Conservation (phyloP, 352 stramenopile genomes). For the Blastocystis sp. region DNA sequence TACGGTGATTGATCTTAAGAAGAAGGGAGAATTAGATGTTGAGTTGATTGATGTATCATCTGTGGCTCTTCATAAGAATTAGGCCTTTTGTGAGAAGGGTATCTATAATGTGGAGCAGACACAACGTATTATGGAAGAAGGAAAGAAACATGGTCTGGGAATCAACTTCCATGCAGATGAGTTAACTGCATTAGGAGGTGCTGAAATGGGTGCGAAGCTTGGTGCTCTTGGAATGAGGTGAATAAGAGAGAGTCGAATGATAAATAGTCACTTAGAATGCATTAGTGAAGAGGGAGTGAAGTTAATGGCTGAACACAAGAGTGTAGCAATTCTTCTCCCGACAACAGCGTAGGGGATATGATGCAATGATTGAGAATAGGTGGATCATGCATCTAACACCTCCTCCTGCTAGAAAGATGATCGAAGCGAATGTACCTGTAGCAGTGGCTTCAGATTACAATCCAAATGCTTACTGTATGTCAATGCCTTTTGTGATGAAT, state of each 20-base stretch:
- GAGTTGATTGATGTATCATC: slow-evolving; percentile 72
- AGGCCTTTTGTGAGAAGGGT: slow-evolving; percentile 78
- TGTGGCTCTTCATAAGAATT: slow-evolving; percentile 57
- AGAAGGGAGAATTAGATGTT: slow-evolving; percentile 72
- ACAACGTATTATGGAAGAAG: slow-evolving; percentile 72
- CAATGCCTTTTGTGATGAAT: slow-evolving; percentile 76
- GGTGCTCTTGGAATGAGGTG: slow-evolving; percentile 69
- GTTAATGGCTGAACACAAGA: slow-evolving; percentile 65
- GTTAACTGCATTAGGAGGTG: slow-evolving; percentile 72
- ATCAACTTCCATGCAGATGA: slow-evolving; percentile 79
- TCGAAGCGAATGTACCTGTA: slow-evolving; percentile 70
- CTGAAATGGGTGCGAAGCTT: slow-evolving; percentile 70
- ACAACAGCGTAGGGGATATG: slow-evolving; percentile 72
- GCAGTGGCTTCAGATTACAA: slow-evolving; percentile 77
- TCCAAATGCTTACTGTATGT: slow-evolving; percentile 77
- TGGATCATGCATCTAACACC: slow-evolving; percentile 73
- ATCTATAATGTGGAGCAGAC: slow-evolving; percentile 76
- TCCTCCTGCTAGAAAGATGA: slow-evolving; percentile 73
- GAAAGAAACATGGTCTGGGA: slow-evolving; percentile 70
- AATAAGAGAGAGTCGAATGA: neutral
- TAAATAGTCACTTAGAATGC: slow-evolving; percentile 31
- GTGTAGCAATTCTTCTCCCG: slow-evolving; percentile 73
- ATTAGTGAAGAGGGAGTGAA: slow-evolving; percentile 40
- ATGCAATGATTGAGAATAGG: neutral
- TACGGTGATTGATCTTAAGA: slow-evolving; percentile 70